A percentile compares a stretch with the other conserved stretches of the same genome.
Evolutionary conservation across 2,329 filamentous ascomycete genomes (phyloP).

Genomic region (Epichloe aotearoae): DNA sequence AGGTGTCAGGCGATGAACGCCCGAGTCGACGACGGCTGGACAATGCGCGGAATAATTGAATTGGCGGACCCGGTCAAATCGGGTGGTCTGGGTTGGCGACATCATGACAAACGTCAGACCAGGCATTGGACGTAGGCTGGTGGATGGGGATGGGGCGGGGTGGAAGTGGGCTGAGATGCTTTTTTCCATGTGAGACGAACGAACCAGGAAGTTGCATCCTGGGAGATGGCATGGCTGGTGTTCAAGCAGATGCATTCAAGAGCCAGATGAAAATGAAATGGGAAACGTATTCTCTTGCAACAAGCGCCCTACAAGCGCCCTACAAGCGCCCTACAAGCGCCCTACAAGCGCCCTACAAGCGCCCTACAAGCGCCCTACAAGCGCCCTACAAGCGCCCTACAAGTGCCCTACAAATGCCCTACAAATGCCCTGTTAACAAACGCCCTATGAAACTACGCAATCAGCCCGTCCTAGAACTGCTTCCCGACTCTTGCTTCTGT

Average conservation of each 20-base stretch:
- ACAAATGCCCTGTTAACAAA: too few relatives aligned
- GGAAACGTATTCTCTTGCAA: too few relatives aligned
- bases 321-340: too few relatives aligned
- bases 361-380: not conserved
- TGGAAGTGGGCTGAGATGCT: not conserved
- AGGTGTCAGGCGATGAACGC: too few relatives aligned
- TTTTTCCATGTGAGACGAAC: not conserved
- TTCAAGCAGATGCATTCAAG: too few relatives aligned
- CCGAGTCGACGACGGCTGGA: too few relatives aligned
- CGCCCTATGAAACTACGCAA: not conserved
- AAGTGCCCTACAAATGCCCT: too few relatives aligned
- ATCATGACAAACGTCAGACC: constrained; percentile 19
- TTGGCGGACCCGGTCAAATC: not conserved
- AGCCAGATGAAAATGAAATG: not conserved
- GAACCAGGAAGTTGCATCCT: not conserved
- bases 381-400: too few relatives aligned
- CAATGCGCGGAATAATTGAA: not conserved
- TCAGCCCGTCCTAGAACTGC: not conserved
- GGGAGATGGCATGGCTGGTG: too few relatives aligned
- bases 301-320: too few relatives aligned
- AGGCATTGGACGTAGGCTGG: constrained; percentile 13
- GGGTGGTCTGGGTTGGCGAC: not conserved
- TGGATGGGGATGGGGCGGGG: constrained; percentile 9
- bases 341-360: too few relatives aligned
- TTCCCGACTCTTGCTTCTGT: constrained; percentile 4